Percentiles rank a stretch among this genome's conserved stretches.
Evolutionary conservation across 2,329 filamentous ascomycete genomes (phyloP).

Genomic region (Penicillium sp.): DNA sequence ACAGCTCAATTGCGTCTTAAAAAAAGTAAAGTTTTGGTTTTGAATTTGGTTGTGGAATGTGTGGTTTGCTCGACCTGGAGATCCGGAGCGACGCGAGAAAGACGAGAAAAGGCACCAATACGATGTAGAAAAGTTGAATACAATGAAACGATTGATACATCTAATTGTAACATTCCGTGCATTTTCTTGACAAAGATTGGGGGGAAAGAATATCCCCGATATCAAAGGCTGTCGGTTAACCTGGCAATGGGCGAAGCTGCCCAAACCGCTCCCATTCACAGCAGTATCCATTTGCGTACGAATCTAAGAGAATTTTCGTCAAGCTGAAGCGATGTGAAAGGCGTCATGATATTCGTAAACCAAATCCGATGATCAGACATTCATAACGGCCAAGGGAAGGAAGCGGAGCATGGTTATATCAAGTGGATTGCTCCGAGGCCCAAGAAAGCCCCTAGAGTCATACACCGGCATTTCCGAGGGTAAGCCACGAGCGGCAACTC

Average conservation of each 20-base stretch:
- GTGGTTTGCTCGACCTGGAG: not conserved
- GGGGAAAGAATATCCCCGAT: not conserved
- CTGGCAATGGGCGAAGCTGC: not conserved
- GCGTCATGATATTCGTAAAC: constrained; percentile 13
- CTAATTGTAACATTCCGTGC: constrained; percentile 2
- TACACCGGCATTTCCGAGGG: not conserved
- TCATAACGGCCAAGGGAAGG: not conserved
- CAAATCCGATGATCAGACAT: constrained; percentile 2
- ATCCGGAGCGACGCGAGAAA: not conserved
- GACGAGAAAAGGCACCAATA: not conserved
- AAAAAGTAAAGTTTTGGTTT: not conserved
- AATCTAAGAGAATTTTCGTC: not conserved
- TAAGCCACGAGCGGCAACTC: not conserved
- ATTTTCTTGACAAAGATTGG: not conserved
- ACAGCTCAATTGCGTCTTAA: not conserved
- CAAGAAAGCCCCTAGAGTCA: not conserved
- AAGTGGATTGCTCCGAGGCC: not conserved
- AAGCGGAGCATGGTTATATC: not conserved
- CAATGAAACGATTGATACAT: constrained; percentile 5
- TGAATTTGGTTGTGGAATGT: not conserved
- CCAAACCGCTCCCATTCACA: not conserved
- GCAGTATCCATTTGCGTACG: not conserved
- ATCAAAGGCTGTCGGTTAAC: not conserved
- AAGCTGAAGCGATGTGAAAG: not conserved
- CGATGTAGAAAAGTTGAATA: constrained; percentile 2